Percentiles rank a stretch among this genome's conserved stretches.
Evolutionary conservation across 2,329 filamentous ascomycete genomes (phyloP).

Genomic region (Gaeumannomyces tritici): DNA sequence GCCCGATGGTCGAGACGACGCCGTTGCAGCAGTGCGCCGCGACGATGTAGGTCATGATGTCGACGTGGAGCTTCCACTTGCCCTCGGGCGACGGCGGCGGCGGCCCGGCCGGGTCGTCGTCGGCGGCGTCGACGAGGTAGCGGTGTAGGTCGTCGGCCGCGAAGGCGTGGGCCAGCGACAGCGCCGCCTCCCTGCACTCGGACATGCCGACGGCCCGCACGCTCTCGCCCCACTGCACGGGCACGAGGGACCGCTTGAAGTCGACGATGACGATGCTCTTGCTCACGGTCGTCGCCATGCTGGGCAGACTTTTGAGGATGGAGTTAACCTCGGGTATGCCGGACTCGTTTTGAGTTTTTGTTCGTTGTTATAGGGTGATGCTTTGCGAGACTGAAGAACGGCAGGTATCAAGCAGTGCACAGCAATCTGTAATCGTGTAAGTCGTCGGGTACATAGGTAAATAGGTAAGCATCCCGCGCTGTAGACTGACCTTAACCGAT

Average conservation of each 20-base stretch:
- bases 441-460: neutral
- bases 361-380: neutral
- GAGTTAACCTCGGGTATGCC: slow-evolving; percentile 3
- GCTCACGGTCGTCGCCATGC: slow-evolving; percentile 33
- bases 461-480: neutral
- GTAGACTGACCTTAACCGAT: neutral
- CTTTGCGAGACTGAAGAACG: neutral
- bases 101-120: slow-evolving; percentile 47
- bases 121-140: slow-evolving; percentile 64
- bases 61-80: slow-evolving; percentile 67
- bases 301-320: slow-evolving; percentile 16
- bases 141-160: slow-evolving; percentile 62
- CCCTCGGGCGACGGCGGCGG: slow-evolving; percentile 46
- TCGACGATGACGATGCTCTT: slow-evolving; percentile 19
- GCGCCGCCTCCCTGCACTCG: slow-evolving; percentile 63
- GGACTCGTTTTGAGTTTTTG: neutral
- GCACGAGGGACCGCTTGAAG: slow-evolving; percentile 36
- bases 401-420: neutral
- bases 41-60: slow-evolving; percentile 68
- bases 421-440: neutral
- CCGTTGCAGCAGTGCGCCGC: slow-evolving; percentile 68
- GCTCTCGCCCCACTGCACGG: slow-evolving; percentile 39
- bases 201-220: slow-evolving; percentile 54
- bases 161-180: slow-evolving; percentile 69
- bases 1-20: slow-evolving; percentile 63